Evolutionary conservation across 1,139 yeast species (phyloP).

Genomic region (Pichia sp.): DNA sequence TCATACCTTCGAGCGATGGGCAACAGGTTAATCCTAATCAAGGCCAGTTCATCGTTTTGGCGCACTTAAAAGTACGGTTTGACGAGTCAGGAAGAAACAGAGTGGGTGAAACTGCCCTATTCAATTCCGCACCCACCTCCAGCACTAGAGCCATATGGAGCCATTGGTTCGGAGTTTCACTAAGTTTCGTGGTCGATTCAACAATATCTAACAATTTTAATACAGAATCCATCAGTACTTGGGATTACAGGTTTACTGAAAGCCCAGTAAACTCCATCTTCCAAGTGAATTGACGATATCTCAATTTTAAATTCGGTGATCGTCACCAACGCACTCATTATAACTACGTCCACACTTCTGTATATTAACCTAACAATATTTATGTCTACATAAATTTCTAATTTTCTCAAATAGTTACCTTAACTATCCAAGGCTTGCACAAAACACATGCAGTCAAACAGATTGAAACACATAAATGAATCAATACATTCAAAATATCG

Average conservation of each 20-base stretch:
- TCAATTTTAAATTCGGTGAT: too few species aligned
- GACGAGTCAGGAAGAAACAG: conserved; percentile 69
- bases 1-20: conserved; percentile 47
- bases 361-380: conserved; percentile 1
- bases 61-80: conserved; percentile 63
- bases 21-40: conserved; percentile 37
- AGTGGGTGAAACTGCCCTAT: conserved; percentile 56
- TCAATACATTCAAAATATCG: conserved; percentile 13
- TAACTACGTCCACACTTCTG: neutral
- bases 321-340: neutral
- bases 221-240: conserved; percentile 45
- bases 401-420: conserved; percentile 5
- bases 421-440: conserved; percentile 26
- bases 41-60: conserved; percentile 41
- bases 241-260: conserved; percentile 63
- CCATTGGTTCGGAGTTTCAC: conserved; percentile 62
- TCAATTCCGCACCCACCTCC: conserved; percentile 34
- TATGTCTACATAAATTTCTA: conserved; percentile 1
- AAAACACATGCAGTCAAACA: conserved; percentile 16
- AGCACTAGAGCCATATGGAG: conserved; percentile 33
- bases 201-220: conserved; percentile 41
- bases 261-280: conserved; percentile 56
- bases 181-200: conserved; percentile 58
- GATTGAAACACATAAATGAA: conserved; percentile 21
- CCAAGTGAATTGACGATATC: conserved; percentile 29